These are phyloP conservation scores for Volvox africanus DNA, from an alignment of 139 green algal genomes.

Conservation along the genomic window DNA sequence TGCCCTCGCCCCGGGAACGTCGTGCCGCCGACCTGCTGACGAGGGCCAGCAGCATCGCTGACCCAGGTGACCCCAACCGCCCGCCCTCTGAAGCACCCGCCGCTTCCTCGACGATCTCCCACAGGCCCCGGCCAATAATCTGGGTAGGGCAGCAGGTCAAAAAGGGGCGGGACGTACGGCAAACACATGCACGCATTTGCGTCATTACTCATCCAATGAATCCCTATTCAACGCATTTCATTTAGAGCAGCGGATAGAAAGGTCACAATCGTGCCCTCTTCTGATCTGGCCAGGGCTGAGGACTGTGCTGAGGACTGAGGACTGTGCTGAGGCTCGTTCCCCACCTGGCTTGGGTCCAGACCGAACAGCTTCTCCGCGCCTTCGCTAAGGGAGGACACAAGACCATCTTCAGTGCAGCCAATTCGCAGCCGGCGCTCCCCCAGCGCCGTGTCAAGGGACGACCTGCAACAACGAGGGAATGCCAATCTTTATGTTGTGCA, in stretches of 20 bases:
- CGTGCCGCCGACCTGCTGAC: not conserved
- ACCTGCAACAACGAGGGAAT: not conserved
- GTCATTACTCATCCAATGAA: no score
- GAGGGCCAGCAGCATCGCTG: not conserved
- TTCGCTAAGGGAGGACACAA: not conserved
- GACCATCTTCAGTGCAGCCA: not conserved
- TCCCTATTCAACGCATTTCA: no score
- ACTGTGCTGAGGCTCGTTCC: not conserved
- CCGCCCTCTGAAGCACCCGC: not conserved
- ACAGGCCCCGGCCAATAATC: slow-evolving; percentile 1
- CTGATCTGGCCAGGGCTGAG: no score
- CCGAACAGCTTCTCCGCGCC: not conserved
- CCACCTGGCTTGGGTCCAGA: not conserved
- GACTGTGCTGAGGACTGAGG: no score
- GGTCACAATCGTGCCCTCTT: no score
- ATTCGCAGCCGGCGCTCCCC: slow-evolving; percentile 31
- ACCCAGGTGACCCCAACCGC: not conserved
- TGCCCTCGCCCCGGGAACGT: no score
- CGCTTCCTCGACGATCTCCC: slow-evolving; percentile 12
- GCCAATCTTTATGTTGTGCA: no score
- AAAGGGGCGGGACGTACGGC: no score
- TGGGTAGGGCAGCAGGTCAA: not conserved
- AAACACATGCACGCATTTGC: no score
- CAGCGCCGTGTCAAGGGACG: slow-evolving; percentile 2
- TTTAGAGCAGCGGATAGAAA: no score